phyloP scores from a whole-genome alignment of 306 rosid genomes.

The Cercis canadensis region DNA sequence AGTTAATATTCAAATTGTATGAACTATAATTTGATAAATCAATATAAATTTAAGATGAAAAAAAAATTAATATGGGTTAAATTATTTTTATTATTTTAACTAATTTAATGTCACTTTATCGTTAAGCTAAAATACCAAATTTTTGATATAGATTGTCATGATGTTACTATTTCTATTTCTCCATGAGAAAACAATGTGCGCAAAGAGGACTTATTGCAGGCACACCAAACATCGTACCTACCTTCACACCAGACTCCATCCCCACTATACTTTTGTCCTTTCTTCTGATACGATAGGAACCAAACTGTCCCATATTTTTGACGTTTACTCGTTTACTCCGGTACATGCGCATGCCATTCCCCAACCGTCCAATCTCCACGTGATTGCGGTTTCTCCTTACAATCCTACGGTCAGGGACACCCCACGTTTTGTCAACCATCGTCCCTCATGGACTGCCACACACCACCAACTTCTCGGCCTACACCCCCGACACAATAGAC shows the following conservation, averaged over 20 bases:
- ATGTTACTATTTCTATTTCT: too few species aligned
- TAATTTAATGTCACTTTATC: too few species aligned
- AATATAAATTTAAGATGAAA: too few species aligned
- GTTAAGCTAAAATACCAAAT: background rate
- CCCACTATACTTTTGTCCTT: conserved; percentile 8
- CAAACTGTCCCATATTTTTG: background rate
- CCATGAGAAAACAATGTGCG: too few species aligned
- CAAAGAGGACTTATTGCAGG: background rate
- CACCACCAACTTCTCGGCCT: background rate
- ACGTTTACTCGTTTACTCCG: background rate
- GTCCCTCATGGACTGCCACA: background rate
- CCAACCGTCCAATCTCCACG: conserved; percentile 14
- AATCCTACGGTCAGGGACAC: background rate
- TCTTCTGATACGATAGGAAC: background rate
- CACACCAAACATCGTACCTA: conserved; percentile 1
- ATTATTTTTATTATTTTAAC: too few species aligned
- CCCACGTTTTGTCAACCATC: background rate
- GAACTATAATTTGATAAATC: too few species aligned
- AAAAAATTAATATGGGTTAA: too few species aligned
- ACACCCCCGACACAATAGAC: too few species aligned
- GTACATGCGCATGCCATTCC: background rate
- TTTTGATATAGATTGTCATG: too few species aligned
- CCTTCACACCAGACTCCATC: too few species aligned
- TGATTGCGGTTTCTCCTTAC: too few species aligned
- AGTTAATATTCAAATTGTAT: too few species aligned